Conservation (phyloP, 2,329 filamentous ascomycete genomes). For the Calonectria hawksworthii region DNA sequence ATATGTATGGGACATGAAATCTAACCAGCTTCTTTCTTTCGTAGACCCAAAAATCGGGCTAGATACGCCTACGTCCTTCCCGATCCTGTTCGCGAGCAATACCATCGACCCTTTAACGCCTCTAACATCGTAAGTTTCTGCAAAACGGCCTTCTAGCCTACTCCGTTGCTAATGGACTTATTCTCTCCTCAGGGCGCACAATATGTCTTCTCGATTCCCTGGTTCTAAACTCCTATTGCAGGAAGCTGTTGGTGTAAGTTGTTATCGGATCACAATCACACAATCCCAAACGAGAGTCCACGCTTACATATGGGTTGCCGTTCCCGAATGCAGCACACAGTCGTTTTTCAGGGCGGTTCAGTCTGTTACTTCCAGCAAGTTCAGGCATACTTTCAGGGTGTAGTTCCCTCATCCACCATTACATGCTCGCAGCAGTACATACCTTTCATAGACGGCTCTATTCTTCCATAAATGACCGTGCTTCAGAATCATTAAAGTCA, state of each 20-base stretch:
- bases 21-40: conserved; percentile 21
- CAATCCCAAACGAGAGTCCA: conserved; percentile 13
- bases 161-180: conserved; percentile 27
- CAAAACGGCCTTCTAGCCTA: background rate
- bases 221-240: conserved; percentile 49
- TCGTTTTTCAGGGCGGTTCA: conserved; percentile 47
- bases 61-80: conserved; percentile 49
- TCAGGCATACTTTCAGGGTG: conserved; percentile 53
- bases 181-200: conserved; percentile 41
- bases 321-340: conserved; percentile 46
- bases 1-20: background rate
- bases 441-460: conserved; percentile 41
- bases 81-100: conserved; percentile 56
- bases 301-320: conserved; percentile 21
- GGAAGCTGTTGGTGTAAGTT: conserved; percentile 52
- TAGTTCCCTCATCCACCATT: conserved; percentile 48
- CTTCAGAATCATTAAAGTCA: background rate
- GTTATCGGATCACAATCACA: conserved; percentile 16
- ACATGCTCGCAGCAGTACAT: conserved; percentile 50
- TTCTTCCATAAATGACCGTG: background rate
- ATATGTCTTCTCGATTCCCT: conserved; percentile 47
- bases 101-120: conserved; percentile 56
- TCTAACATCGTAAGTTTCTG: conserved; percentile 48
- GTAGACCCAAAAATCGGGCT: conserved; percentile 37
- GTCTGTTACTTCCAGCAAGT: conserved; percentile 53